phyloP scores from a whole-genome alignment of 768 basidiomycete genomes.

The Infundibulicybe gibba region DNA sequence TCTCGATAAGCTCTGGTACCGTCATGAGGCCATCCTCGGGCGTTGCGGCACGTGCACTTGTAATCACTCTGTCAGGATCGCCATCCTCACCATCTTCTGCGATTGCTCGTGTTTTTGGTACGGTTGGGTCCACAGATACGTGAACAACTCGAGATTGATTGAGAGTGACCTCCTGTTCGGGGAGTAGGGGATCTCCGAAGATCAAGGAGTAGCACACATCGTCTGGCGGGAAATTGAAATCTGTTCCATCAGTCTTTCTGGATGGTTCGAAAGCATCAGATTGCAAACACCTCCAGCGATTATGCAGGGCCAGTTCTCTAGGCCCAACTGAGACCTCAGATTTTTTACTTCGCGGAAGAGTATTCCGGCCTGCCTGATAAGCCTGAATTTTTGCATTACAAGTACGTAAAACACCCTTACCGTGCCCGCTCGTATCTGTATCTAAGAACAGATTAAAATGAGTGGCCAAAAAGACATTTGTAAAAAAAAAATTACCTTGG shows the following conservation, averaged over 20 bases:
- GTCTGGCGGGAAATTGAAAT: conserved; percentile 86
- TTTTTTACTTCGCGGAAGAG: conserved; percentile 58
- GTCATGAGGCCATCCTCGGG: conserved; percentile 69
- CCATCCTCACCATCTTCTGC: conserved; percentile 46
- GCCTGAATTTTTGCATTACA: background rate
- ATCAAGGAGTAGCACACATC: conserved; percentile 83
- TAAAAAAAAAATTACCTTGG: conserved; percentile 53
- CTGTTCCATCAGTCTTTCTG: conserved; percentile 32
- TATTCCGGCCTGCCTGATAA: conserved; percentile 72
- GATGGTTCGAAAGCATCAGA: background rate
- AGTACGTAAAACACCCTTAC: conserved; percentile 24
- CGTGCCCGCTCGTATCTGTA: conserved; percentile 84
- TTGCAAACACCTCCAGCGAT: conserved; percentile 73
- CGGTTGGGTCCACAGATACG: conserved; percentile 60
- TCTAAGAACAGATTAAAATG: conserved; percentile 25
- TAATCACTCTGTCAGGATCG: conserved; percentile 72
- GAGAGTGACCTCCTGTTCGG: conserved; percentile 50
- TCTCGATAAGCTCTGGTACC: conserved; percentile 45
- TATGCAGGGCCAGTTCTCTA: conserved; percentile 70
- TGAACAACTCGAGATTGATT: conserved; percentile 70
- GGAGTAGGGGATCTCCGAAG: conserved; percentile 53
- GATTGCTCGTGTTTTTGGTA: conserved; percentile 24
- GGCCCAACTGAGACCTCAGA: conserved; percentile 46
- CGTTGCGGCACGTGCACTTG: conserved; percentile 60
- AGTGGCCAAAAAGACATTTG: background rate